These are phyloP conservation scores for Aspergillus glaucus DNA, from an alignment of 2,329 filamentous ascomycete genomes.

Conservation along the genomic window DNA sequence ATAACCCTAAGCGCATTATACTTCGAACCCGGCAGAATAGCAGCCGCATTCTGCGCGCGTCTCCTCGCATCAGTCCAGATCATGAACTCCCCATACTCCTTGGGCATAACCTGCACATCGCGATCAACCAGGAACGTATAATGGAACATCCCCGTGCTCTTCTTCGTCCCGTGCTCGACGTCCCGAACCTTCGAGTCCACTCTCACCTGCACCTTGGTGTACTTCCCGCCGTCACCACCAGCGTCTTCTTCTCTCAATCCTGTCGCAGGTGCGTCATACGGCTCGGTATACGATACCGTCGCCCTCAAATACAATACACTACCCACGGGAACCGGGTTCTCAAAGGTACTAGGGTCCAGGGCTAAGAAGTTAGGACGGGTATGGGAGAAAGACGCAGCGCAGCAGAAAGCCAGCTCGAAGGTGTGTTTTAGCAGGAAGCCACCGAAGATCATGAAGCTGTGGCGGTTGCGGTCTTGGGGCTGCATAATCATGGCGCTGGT, in stretches of 20 bases:
- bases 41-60: conserved; percentile 48
- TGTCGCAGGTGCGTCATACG: conserved; percentile 16
- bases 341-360: conserved; percentile 67
- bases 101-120: conserved; percentile 60
- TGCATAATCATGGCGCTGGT: conserved; percentile 69
- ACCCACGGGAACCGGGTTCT: conserved; percentile 68
- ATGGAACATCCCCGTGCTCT: conserved; percentile 67
- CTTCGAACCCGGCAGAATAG: conserved; percentile 30
- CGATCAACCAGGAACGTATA: conserved; percentile 65
- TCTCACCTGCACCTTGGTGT: conserved; percentile 62
- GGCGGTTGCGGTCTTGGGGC: conserved; percentile 62
- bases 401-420: conserved; percentile 71
- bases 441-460: conserved; percentile 74
- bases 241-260: conserved; percentile 26
- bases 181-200: conserved; percentile 67
- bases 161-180: conserved; percentile 62
- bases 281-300: conserved; percentile 66
- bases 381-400: conserved; percentile 64
- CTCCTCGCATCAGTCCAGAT: conserved; percentile 57
- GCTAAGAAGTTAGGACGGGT: conserved; percentile 64
- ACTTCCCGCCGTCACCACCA: conserved; percentile 40
- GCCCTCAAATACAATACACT: conserved; percentile 69
- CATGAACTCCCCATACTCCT: conserved; percentile 59
- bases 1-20: conserved; percentile 29
- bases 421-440: conserved; percentile 68